Base-by-base conservation (phyloP, 2,329 filamentous ascomycete species). In the Colletotrichum liriopes region DNA sequence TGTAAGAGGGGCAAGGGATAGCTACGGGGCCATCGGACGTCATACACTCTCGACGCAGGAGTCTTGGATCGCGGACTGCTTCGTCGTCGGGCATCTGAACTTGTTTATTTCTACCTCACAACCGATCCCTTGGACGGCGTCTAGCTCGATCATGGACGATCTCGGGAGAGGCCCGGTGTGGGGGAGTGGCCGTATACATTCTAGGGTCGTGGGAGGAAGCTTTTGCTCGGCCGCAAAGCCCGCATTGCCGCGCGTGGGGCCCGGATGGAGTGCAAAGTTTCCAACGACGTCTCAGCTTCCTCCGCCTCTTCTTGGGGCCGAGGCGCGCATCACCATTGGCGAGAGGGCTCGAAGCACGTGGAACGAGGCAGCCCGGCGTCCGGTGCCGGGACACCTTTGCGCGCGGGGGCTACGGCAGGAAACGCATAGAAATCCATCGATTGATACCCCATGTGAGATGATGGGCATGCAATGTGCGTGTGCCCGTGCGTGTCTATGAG, bases 201-300 rank as follows among this genome's bases (percentile, higher is more conserved):
- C 55, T 20, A 35, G 20, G 35, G 45, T 20, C 5, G 11, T 63
- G 11, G 18, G 11, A 23, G 37, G 43, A 41, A n/a, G 23, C 49
- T 45, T 39, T 47, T 11, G 41, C 26, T 41, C 32, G 54, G 47
- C 51, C 54, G 54, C 35, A 62, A n/a, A 35, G 47, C 14, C n/a
- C 29, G 26, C 64, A 61, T 61, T 58, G 52, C 65, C 58, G 59
- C 59, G 32, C 29, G 32, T 55, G 45, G 39, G 65, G 47, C 49
- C n/a, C 8, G 18, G 60, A 56, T 45, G 32, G 51, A 41, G 52
- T 20, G 35, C 37, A 59, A 65, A 43, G 54, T 72, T 72, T 64
- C 12, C 37, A 39, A 55, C 49, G 45, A 35, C 65, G 65, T 69
- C 65, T 69, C 70, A 60, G 60, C 43, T 72, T 8, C 5, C 29